Base-by-base conservation (phyloP, 768 basidiomycete species). In the Tylopilus balloui region DNA sequence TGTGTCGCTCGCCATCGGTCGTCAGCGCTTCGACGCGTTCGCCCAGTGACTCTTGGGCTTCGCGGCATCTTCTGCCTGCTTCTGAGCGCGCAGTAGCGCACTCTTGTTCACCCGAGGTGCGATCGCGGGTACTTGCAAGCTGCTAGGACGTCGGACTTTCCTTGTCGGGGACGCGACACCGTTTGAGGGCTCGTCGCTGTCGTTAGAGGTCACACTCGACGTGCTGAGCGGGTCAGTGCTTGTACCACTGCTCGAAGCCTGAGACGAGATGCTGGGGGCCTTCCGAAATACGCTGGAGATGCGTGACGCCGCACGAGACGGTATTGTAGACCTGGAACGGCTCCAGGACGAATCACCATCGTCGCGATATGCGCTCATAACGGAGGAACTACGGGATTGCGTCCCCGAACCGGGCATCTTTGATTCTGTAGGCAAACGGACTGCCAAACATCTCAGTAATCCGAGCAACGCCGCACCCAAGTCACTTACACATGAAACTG, bases 91-190 rank as follows among this genome's bases (percentile, higher is more conserved):
- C 46, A 92, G 64, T 6, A 79, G 69, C 3, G 90, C 88, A 57
- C 84, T 89, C 64, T 77, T 81, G 66, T 92, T 92, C 52, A 73
- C 78, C 46, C 86, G 74, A 8, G 89, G 90, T 9, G 67, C 65
- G 51, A 90, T 86, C 4, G 75, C 72, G 2, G 89, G 87, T 1
- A 75, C 72, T 43, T 69, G 71, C 37, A 79, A 61, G 57, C 83
- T 84, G 60, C 78, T 79, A 3, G 76, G 80, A 17, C 83, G 81
- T 4, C 78, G 76, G 3, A 24, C 32, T 40, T 39, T 53, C 39
- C 71, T 69, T 2, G 71, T 68, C 11, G 66, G 52, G 9, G 62
- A 47, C 34, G 42, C 35, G 29, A 49, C 50, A 6, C 52, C 56
- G 11, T 58, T 56, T 17, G n/a, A 53, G 28, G 31, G 54, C 53